Conservation (phyloP, 2,329 filamentous ascomycete species). For the Aspergillus flavus region DNA sequence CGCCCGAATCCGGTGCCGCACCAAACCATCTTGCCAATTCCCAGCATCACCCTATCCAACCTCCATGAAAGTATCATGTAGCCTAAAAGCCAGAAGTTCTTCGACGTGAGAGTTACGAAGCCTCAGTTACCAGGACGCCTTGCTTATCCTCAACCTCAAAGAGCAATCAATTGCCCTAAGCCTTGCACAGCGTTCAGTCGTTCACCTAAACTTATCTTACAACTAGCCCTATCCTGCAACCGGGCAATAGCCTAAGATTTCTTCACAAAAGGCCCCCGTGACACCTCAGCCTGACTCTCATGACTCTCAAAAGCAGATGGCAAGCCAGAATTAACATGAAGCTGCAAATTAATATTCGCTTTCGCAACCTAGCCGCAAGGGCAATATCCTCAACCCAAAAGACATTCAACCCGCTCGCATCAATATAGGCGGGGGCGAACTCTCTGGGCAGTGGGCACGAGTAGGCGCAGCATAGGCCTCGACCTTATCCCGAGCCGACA, state of each 20-base stretch:
- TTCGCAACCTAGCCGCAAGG: constrained; percentile 45
- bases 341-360: constrained; percentile 46
- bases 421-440: constrained; percentile 50
- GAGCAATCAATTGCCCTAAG: background rate
- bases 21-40: background rate
- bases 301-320: constrained; percentile 45
- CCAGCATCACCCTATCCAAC: background rate
- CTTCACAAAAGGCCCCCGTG: constrained; percentile 14
- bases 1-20: no score
- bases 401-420: constrained; percentile 48
- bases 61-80: background rate
- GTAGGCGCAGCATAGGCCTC: constrained; percentile 42
- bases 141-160: background rate
- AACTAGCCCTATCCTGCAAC: background rate
- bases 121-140: background rate
- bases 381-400: constrained; percentile 47
- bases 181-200: background rate
- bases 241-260: constrained; percentile 5
- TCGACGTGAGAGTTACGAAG: background rate
- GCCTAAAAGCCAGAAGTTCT: background rate
- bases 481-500: constrained; percentile 36
- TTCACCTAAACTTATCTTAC: background rate
- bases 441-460: constrained; percentile 38
- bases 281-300: constrained; percentile 18
- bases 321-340: constrained; percentile 49